A percentile compares a stretch with the other conserved stretches of the same genome.
phyloP scores from a whole-genome alignment of 768 basidiomycete species.

The Podaxis carcinomalis region DNA sequence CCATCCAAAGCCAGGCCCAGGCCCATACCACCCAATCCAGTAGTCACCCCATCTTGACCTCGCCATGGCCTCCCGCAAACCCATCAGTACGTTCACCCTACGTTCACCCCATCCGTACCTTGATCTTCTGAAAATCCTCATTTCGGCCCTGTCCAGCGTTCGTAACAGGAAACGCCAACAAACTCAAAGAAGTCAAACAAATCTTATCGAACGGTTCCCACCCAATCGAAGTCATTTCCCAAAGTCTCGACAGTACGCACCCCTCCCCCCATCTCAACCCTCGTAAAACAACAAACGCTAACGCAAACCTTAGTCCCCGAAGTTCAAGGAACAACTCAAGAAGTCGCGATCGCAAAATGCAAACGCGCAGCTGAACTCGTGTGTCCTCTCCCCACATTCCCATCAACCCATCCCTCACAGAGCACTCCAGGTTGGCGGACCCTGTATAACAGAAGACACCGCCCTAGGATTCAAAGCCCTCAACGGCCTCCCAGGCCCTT shows the following conservation, averaged over 20 bases:
- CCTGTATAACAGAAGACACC: slow-evolving; percentile 85
- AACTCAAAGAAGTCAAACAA: slow-evolving; percentile 81
- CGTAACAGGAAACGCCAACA: slow-evolving; percentile 93
- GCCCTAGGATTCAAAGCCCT: slow-evolving; percentile 89
- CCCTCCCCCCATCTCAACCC: neutral
- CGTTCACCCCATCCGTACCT: neutral
- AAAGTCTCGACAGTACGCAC: slow-evolving; percentile 67
- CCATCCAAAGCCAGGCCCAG: neutral
- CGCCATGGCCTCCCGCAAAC: neutral
- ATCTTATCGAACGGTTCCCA: slow-evolving; percentile 65
- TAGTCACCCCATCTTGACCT: neutral
- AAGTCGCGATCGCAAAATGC: slow-evolving; percentile 89
- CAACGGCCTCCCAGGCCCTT: slow-evolving; percentile 91
- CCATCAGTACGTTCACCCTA: neutral
- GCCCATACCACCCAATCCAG: neutral
- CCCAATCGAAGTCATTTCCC: slow-evolving; percentile 75
- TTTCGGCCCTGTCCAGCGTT: slow-evolving; percentile 51
- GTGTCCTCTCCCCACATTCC: slow-evolving; percentile 14
- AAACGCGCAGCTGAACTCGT: slow-evolving; percentile 79
- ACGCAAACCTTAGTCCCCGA: slow-evolving; percentile 66
- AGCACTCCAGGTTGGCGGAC: slow-evolving; percentile 33
- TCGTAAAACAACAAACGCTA: neutral
- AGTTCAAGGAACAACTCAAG: slow-evolving; percentile 87
- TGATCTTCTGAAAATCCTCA: neutral
- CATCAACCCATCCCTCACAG: neutral